These are phyloP conservation scores for Trypanosoma cruzi DNA, from an alignment of 208 protist species.

Conservation along the genomic window DNA sequence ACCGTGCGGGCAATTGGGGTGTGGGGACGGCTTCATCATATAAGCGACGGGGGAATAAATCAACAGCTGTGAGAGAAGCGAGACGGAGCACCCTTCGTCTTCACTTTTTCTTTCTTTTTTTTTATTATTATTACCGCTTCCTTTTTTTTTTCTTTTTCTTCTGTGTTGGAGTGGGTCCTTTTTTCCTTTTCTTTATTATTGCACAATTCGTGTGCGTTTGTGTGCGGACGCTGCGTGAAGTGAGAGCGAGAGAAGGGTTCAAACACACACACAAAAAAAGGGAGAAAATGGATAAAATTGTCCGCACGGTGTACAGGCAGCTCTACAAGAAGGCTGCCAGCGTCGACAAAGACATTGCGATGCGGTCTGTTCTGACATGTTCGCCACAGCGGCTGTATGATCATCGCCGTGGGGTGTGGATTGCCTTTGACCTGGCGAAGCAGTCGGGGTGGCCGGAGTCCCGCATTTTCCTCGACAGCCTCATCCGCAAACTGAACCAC, in stretches of 20 bases:
- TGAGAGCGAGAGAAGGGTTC: neutral
- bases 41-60: neutral
- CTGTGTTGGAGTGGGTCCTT: neutral
- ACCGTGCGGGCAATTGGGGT: no score
- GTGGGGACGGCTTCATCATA: no score
- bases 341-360: slow-evolving; percentile 54
- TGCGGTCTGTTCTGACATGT: slow-evolving; percentile 67
- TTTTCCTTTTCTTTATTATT: neutral
- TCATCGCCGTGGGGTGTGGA: slow-evolving; percentile 56
- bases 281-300: slow-evolving; percentile 76
- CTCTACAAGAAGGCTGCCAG: slow-evolving; percentile 56
- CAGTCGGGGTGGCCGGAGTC: slow-evolving; percentile 53
- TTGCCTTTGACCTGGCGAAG: slow-evolving; percentile 45
- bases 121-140: no score
- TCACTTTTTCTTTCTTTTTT: neutral
- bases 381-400: slow-evolving; percentile 64
- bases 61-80: neutral
- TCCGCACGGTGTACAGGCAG: slow-evolving; percentile 75
- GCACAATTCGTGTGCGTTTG: neutral
- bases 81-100: neutral
- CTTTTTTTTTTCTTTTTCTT: neutral
- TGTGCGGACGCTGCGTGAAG: neutral
- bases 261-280: no score
- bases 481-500: slow-evolving; percentile 76
- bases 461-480: slow-evolving; percentile 65